Percentiles rank a stretch among this genome's conserved stretches.
Evolutionary conservation across 106 monocot species (phyloP).

Genomic region (Allium fistulosum): DNA sequence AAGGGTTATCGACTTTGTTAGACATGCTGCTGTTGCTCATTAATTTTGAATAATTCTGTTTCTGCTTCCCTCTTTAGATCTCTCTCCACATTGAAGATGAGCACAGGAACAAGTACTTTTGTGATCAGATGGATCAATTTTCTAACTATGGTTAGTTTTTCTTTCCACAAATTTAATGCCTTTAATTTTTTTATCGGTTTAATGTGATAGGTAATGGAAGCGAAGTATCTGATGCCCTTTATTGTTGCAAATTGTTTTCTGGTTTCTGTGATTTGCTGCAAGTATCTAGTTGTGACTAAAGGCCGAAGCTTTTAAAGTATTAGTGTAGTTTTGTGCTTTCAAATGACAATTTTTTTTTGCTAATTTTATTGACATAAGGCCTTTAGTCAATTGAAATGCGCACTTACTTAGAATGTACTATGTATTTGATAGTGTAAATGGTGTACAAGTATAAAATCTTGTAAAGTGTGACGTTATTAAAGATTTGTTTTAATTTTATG

Average conservation of each 20-base stretch:
- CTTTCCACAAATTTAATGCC: too few relatives aligned
- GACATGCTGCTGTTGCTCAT: too few relatives aligned
- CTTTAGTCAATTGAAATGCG: background rate
- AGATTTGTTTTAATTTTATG: background rate
- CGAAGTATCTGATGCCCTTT: constrained; percentile 2
- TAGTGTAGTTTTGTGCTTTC: too few relatives aligned
- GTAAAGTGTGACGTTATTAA: background rate
- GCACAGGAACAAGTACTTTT: constrained; percentile 64
- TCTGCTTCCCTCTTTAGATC: background rate
- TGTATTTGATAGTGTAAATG: too few relatives aligned
- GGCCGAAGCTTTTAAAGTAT: too few relatives aligned
- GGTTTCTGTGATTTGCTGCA: constrained; percentile 3
- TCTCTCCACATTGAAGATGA: constrained; percentile 18
- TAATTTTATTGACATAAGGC: background rate
- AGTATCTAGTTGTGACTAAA: too few relatives aligned
- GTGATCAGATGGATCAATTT: constrained; percentile 82
- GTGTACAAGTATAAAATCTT: background rate
- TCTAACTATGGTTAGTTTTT: constrained; percentile 49
- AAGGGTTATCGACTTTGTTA: too few relatives aligned
- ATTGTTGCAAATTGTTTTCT: constrained; percentile 1
- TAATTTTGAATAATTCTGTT: background rate
- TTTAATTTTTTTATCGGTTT: background rate
- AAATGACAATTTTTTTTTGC: background rate
- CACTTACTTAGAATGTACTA: too few relatives aligned
- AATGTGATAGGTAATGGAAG: background rate